Evolutionary conservation across 768 basidiomycete genomes (phyloP), one percentile per base, ranked within the genome.

Genomic region (Gymnopilus junonius): DNA sequence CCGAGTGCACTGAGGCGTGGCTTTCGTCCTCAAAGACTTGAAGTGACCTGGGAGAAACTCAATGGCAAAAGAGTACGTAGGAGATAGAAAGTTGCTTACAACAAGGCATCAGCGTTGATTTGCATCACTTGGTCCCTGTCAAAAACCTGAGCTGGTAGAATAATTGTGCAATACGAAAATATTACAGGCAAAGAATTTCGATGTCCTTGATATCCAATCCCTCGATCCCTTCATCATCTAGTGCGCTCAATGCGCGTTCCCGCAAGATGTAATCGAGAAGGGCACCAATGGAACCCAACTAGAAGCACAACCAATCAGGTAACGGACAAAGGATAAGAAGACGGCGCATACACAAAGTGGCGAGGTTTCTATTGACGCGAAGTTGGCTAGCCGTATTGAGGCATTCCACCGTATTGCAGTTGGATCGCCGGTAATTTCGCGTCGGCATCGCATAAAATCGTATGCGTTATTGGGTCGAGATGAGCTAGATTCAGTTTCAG

Each of bases 1-100:
- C 84, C 0, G 92, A 92, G 72, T 95, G 91, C 23, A 90, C 87
- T 8, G 90, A 93, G 1, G 94, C 94, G 70, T 97, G 95, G 34
- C 83, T 88, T 80, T 97, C 93, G 65, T 85, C 87, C 68, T 90
- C 88, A 70, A 99, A 97, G 25, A 99, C 83, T 70, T 95, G 94
- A 23, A 99, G 81, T 0, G 97, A 96, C 61, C 94, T 95, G 67
- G 31, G 35, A 11, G 20, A 23, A 43, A 40, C 17, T 17, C 8
- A 23, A 8, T 50, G 40, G 32, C 11, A 8, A 39, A 25, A n/a
- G n/a, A n/a, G n/a, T n/a, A 45, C 11, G 15, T 29, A 43, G 21
- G 39, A 27, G 25, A 20, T 23, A 37, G 23, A 32, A 61, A 8
- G 2, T 40, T 29, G 68, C 84, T 61, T 64, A 94, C 94, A 85